Evolutionary conservation across 352 stramenopile genomes (phyloP).

Genomic region (Sclerospora graminicola): DNA sequence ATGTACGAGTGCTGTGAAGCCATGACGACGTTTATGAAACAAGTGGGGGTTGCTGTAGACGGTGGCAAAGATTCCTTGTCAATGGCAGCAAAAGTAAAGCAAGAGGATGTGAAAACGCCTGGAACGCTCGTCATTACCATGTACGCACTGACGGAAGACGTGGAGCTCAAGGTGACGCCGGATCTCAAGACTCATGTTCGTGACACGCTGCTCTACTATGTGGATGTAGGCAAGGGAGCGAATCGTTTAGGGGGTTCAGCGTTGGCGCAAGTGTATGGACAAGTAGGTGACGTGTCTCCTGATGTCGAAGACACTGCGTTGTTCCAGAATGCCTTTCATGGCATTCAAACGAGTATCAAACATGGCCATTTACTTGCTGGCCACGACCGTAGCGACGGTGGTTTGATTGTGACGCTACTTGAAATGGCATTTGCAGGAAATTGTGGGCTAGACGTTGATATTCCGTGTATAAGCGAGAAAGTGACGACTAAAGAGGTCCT

Average conservation of each 20-base stretch:
- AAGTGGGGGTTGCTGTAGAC: slow-evolving; percentile 94
- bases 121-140: slow-evolving; percentile 96
- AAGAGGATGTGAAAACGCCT: slow-evolving; percentile 96
- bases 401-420: slow-evolving; percentile 90
- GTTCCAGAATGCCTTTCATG: slow-evolving; percentile 91
- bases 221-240: slow-evolving; percentile 90
- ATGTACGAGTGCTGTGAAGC: slow-evolving; percentile 98
- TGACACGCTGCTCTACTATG: slow-evolving; percentile 87
- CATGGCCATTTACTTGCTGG: slow-evolving; percentile 88
- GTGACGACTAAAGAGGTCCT: slow-evolving; percentile 51
- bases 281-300: slow-evolving; percentile 75
- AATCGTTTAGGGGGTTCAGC: slow-evolving; percentile 92
- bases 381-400: slow-evolving; percentile 98
- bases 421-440: slow-evolving; percentile 99
- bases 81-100: slow-evolving; percentile 94
- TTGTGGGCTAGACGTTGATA: slow-evolving; percentile 91
- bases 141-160: slow-evolving; percentile 95
- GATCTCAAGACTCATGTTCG: slow-evolving; percentile 90
- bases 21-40: slow-evolving; percentile 92
- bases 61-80: slow-evolving; percentile 99
- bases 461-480: slow-evolving; percentile 45
- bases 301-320: slow-evolving; percentile 90
- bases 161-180: slow-evolving; percentile 95
- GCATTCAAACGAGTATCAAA: slow-evolving; percentile 90
- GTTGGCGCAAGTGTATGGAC: slow-evolving; percentile 90